Evolutionary conservation across 495 filamentous ascomycete species (phyloP).

Genomic region (Echria macrotheca): DNA sequence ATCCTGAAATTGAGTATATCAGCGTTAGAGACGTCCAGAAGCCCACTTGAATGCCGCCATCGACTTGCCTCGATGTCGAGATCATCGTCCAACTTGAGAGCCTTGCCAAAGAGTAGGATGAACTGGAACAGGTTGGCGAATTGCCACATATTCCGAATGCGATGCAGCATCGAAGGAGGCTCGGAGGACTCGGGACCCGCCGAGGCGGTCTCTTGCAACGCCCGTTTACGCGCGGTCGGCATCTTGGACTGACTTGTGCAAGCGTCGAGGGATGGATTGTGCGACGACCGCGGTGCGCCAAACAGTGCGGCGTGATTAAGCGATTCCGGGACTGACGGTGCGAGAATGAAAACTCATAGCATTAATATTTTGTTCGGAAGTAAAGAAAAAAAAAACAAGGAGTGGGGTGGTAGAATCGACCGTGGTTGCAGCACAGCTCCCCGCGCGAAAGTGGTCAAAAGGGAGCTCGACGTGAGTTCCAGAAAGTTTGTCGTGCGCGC

Average conservation of each 20-base stretch:
- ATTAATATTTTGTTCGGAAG: not conserved
- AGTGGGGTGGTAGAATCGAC: not conserved
- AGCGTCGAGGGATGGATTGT: not conserved
- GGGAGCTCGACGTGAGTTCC: not conserved
- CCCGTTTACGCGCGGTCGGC: constrained; percentile 62
- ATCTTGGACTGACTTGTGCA: constrained; percentile 30
- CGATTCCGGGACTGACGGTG: not conserved
- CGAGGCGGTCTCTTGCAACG: constrained; percentile 57
- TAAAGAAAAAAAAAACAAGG: not conserved
- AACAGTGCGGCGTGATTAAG: not conserved
- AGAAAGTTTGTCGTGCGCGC: constrained; percentile 7
- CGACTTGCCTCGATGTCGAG: constrained; percentile 77
- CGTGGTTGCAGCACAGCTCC: too few species aligned
- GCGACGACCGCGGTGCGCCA: constrained; percentile 1
- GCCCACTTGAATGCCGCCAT: too few species aligned
- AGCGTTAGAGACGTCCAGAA: too few species aligned
- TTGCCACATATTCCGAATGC: constrained; percentile 85
- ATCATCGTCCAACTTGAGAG: constrained; percentile 81
- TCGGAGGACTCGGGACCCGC: constrained; percentile 20
- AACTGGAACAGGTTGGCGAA: constrained; percentile 94
- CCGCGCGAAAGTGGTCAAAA: too few species aligned
- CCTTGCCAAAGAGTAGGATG: constrained; percentile 80
- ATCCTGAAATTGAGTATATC: constrained; percentile 56
- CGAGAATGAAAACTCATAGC: not conserved
- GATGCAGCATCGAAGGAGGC: constrained; percentile 51